Percentiles rank a stretch among this genome's conserved stretches.
These are phyloP conservation scores for Coemansia sp. DNA, from an alignment of 192 early-diverging fungal species.

Conservation along the genomic window DNA sequence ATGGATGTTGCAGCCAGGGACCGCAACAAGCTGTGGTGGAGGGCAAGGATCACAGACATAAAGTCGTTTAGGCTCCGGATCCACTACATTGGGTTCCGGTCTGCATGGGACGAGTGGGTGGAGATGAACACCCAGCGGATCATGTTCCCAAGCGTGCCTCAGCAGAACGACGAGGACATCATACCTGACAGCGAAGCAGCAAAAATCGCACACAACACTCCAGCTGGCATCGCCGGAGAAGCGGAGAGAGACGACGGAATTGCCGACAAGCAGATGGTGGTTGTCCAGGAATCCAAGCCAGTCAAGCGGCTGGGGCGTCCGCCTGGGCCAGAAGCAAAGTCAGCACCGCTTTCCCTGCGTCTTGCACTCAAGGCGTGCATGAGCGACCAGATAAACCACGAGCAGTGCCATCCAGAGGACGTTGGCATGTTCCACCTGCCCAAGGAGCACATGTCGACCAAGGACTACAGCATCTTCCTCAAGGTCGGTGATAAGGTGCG, in stretches of 20 bases:
- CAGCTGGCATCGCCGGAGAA: not conserved
- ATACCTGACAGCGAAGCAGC: not conserved
- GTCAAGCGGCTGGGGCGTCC: constrained; percentile 36
- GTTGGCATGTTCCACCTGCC: constrained; percentile 42
- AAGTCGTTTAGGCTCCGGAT: constrained; percentile 61
- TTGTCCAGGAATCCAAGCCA: not conserved
- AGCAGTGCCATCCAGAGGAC: constrained; percentile 17
- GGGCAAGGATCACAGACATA: constrained; percentile 57
- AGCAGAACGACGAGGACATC: not conserved
- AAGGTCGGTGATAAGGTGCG: constrained; percentile 39
- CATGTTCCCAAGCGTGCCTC: constrained; percentile 18
- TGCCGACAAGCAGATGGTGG: not conserved
- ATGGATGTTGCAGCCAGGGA: constrained; percentile 61
- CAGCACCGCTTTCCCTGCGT: constrained; percentile 29
- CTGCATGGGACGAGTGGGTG: constrained; percentile 64
- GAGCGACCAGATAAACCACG: constrained; percentile 7
- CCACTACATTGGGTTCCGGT: constrained; percentile 59
- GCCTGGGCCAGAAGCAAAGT: constrained; percentile 24
- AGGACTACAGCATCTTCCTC: constrained; percentile 49
- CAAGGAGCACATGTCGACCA: constrained; percentile 44
- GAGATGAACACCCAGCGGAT: constrained; percentile 68
- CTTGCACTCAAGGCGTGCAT: constrained; percentile 35
- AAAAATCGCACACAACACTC: not conserved
- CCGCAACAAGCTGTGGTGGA: constrained; percentile 62
- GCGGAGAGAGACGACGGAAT: not conserved